Evolutionary conservation across 208 protist species (phyloP).

Genomic region (Crithidia sp.): DNA sequence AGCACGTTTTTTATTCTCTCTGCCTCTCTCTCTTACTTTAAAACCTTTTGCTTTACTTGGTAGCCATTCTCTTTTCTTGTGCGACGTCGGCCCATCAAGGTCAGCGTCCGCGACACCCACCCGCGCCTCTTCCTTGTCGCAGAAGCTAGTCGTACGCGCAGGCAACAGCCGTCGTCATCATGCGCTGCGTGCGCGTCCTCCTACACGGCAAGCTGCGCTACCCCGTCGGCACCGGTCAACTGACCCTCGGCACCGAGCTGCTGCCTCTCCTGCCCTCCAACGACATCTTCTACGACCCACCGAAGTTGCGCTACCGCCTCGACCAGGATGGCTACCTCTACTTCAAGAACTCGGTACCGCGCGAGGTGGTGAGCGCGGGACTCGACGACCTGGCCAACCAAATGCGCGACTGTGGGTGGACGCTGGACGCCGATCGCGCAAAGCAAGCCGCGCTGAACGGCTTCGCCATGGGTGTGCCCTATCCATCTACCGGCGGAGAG

Average conservation of each 20-base stretch:
- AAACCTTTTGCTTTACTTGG: too few relatives aligned
- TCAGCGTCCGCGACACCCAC: too few relatives aligned
- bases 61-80: too few relatives aligned
- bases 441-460: slow-evolving; percentile 48
- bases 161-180: background rate
- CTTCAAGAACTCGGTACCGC: slow-evolving; percentile 81
- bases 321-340: slow-evolving; percentile 89
- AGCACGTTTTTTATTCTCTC: slow-evolving; percentile 2
- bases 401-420: slow-evolving; percentile 69
- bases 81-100: too few relatives aligned
- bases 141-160: too few relatives aligned
- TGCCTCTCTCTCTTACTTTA: too few relatives aligned
- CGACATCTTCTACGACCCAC: slow-evolving; percentile 87
- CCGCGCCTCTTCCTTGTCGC: too few relatives aligned
- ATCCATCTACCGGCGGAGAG: slow-evolving; percentile 40
- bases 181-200: slow-evolving; percentile 43
- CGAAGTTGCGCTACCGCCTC: slow-evolving; percentile 79
- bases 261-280: slow-evolving; percentile 79
- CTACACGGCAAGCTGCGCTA: slow-evolving; percentile 73
- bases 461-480: slow-evolving; percentile 78
- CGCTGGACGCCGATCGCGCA: slow-evolving; percentile 49
- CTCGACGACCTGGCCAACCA: slow-evolving; percentile 75
- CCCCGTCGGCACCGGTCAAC: slow-evolving; percentile 55
- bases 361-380: slow-evolving; percentile 53
- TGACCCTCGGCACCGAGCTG: slow-evolving; percentile 68